Evolutionary conservation across 2,329 filamentous ascomycete species (phyloP), one percentile per base, ranked within the genome.

Genomic region (Talaromyces sp.): DNA sequence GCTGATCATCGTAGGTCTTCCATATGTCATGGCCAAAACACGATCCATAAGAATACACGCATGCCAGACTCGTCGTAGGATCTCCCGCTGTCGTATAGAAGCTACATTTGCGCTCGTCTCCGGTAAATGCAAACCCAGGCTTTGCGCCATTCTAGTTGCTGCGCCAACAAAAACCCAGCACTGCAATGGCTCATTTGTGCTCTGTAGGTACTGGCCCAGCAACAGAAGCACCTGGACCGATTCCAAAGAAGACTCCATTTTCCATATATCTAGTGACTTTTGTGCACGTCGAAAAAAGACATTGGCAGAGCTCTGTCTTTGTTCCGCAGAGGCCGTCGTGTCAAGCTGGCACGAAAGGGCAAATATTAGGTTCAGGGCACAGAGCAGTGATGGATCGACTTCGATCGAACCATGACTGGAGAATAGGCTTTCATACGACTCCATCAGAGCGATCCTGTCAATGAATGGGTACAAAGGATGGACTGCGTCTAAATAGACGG

Each of bases 1-100:
- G n/a, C 34, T 51, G 22, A 63, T 63, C 51, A 56, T 58, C 17
- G 49, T 58, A 47, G 61, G 31, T 31, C 49, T 51, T 47, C n/a
- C 36, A 19, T 58, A 63, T n/a, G 45, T 63, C 61, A 63, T 63
- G 51, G 61, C 43, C 29, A 58, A 5, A 6, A 45, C 51, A 15
- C 61, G n/a, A 63, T 63, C 61, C 36, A 63, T 34, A 31, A 63
- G 49, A 15, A 63, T 51, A 45, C 61, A 63, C 22, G 49, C 51
- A 58, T 58, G 61, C 61, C 61, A 63, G 15, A 58, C 61, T 58
- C 22, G 43, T 19, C 61, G 61, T 15, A 63, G 17, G 8, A 58
- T 25, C 4, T 63, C 51, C n/a, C 19, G 56, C 5, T 19, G 43
- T 47, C 38, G 51, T 22, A 15, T 36, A 7, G 43, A 36, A 11